Base-by-base conservation (phyloP, 306 rosid species). In the Gleditsia sinensis region DNA sequence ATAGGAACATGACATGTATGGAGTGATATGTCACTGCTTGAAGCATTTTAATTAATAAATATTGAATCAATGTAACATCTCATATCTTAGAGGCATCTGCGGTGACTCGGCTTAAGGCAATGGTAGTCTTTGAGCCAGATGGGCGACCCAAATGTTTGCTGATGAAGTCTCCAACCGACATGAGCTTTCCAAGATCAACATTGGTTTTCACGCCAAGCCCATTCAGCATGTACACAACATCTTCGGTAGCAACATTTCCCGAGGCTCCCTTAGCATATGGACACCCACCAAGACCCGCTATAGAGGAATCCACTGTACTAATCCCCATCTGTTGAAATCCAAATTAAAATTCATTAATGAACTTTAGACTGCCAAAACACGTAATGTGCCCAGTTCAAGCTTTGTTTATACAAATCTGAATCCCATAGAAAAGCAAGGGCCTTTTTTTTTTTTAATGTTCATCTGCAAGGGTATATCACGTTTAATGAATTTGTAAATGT, bases 151-250 rank as follows among this genome's bases (percentile, higher is more conserved):
- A 69, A 45, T 91, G 92, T 57, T 78, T 84, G 88, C 84, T 77
- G 86, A 94, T 91, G 87, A 86, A 94, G 65, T 94, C 92, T 11
- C 98, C 98, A 9, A 81, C 92, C 37, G 57, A 34, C 83, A 94
- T 73, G 79, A 94, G 96, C 88, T 88, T 91, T 42, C 60, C 69
- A 67, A 94, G 59, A 84, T 94, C 95, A 65, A 92, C 88, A 37
- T 87, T 86, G 55, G 96, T 94, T 76, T 86, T 79, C 10, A 94
- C 81, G 72, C 97, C 96, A 27, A 91, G 87, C 3, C 94, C 98
- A 68, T 83, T 82, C 51, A 91, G 90, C 98, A 88, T 88, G 88
- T 94, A 94, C 40, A 94, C 90, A 37, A 94, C 98, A 80, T 94
- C 98, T 85, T 91, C 98, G 14, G 93, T 90, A 13, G 97, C 91